Base-by-base conservation (phyloP, 192 early-diverging fungal species). In the Cetraspora pellucida region DNA sequence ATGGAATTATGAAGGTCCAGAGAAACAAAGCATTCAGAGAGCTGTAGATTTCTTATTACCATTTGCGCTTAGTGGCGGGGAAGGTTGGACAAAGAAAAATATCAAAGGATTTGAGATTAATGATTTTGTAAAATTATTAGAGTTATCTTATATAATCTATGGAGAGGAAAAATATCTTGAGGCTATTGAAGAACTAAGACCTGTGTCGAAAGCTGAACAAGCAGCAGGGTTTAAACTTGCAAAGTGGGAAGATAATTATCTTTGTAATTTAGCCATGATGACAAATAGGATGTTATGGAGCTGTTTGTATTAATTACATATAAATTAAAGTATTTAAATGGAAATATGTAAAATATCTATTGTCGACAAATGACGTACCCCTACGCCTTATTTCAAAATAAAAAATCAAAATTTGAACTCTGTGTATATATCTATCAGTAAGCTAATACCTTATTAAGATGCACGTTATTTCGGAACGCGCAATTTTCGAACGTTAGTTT, bases 41-140 rank as follows among this genome's bases (percentile, higher is more conserved):
- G 88, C 88, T 0, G 47, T 90, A 23, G 85, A 90, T 61, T 89
- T 78, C 73, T 73, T 90, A 77, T 54, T 88, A 30, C 85, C 87
- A 0, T 81, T 80, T 75, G 82, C 85, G 4, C 49, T 88, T 23
- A 78, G 70, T 23, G 81, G 81, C 27, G 83, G 84, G 11, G 70
- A 77, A 4, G 81, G 66, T 10, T 90, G 89, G 89, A 79, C 82
- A 9, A 75, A 78, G 25, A 10, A 21, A 6, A 89, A 88, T 54
- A 77, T 78, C n/a, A 77, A 81, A 67, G 81, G 80, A 17, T 89
- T 85, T 71, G 75, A 81, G 27, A 74, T 80, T 57, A 81, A 72
- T 21, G 79, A 82, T 59, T 81, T 82, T 70, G 72, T 85, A 16
- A 79, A 85, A 73, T 54, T 87, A 46, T 79, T 85, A 25, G 80